These are phyloP conservation scores for Diaporthe citrichinensis DNA, from an alignment of 2,329 filamentous ascomycete species.

Conservation along the genomic window DNA sequence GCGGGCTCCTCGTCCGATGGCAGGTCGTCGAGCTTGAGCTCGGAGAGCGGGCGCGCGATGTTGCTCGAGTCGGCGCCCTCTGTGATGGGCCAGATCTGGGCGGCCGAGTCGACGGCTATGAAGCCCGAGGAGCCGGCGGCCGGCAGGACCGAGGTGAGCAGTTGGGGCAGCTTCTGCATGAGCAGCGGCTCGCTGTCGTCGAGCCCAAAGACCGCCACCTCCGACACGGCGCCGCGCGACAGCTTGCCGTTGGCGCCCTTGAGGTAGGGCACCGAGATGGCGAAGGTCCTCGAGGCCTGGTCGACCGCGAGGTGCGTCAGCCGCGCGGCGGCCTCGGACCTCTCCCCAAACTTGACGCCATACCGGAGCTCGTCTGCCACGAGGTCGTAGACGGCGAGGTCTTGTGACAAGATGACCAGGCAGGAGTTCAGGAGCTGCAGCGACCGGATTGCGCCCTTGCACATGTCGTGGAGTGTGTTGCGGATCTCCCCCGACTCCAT, in stretches of 20 bases:
- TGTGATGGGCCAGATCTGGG: constrained; percentile 76
- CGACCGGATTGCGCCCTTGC: constrained; percentile 75
- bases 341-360: constrained; percentile 69
- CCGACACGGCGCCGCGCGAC: constrained; percentile 58
- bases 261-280: constrained; percentile 67
- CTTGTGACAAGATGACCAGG: constrained; percentile 81
- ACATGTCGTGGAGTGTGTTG: constrained; percentile 77
- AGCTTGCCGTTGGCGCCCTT: constrained; percentile 44
- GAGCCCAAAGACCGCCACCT: constrained; percentile 77
- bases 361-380: constrained; percentile 83
- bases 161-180: constrained; percentile 67
- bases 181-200: constrained; percentile 71
- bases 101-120: constrained; percentile 80
- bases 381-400: constrained; percentile 85
- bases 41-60: constrained; percentile 68
- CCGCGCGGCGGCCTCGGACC: constrained; percentile 56
- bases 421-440: constrained; percentile 80
- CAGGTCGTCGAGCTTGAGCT: constrained; percentile 61
- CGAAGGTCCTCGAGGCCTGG: constrained; percentile 73
- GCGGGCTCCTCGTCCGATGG: constrained; percentile 22
- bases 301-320: constrained; percentile 82
- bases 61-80: constrained; percentile 70
- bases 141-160: constrained; percentile 77
- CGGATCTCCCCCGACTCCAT: constrained; percentile 76
- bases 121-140: constrained; percentile 78